phyloP scores from a whole-genome alignment of 805 yeast genomes.

The Candida hispaniensis region DNA sequence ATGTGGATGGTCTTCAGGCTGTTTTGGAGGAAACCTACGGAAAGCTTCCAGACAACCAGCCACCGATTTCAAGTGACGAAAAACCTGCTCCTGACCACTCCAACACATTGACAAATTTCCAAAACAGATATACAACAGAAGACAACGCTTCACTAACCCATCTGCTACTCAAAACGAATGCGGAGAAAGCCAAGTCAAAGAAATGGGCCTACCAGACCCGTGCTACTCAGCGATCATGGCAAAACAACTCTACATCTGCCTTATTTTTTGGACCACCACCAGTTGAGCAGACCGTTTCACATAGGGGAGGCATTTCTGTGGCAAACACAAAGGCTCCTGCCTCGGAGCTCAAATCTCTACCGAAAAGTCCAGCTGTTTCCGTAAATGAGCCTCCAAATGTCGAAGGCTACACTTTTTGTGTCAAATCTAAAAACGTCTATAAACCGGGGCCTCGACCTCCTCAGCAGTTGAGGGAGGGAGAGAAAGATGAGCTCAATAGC shows the following conservation, averaged over 20 bases:
- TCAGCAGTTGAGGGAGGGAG: no score
- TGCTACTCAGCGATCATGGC: no score
- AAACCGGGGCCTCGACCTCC: no score
- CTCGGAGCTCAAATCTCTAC: constrained; percentile 1
- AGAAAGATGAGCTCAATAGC: no score
- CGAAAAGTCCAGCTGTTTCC: neutral
- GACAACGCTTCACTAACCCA: constrained; percentile 26
- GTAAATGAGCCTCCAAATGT: no score
- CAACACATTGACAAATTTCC: constrained; percentile 22
- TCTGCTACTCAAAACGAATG: constrained; percentile 21
- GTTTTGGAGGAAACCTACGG: constrained; percentile 23
- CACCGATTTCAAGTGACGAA: constrained; percentile 9
- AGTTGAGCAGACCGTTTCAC: constrained; percentile 4
- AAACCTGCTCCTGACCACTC: constrained; percentile 5
- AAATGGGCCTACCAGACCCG: no score
- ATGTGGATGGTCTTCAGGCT: constrained; percentile 20
- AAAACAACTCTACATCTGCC: constrained; percentile 8
- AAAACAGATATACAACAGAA: constrained; percentile 25
- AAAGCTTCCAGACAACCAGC: constrained; percentile 10
- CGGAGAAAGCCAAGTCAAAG: no score
- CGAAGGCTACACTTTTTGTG: no score
- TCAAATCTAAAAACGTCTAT: no score
- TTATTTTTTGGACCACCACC: constrained; percentile 5
- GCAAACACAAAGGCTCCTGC: constrained; percentile 2
- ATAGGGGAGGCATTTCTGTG: constrained; percentile 6